Percentiles rank a stretch among this genome's conserved stretches.
Evolutionary conservation across 2,329 filamentous ascomycete genomes (phyloP).

Genomic region (Dryadomyces quercivorus): DNA sequence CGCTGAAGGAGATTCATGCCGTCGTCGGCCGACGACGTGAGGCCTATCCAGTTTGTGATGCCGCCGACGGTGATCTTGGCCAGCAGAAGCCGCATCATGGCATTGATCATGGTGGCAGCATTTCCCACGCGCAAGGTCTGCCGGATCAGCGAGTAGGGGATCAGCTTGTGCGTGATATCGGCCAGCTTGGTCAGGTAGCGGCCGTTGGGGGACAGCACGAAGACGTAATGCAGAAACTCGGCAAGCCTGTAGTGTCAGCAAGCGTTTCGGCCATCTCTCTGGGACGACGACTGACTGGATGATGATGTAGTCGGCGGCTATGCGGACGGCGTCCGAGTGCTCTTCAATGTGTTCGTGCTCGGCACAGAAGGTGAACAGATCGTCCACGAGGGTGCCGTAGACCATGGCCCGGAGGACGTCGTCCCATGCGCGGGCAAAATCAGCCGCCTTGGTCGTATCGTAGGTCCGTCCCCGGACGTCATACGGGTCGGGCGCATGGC

Average conservation of each 20-base stretch:
- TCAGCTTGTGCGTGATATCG: conserved; percentile 55
- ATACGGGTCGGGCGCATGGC: neutral
- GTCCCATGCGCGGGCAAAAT: conserved; percentile 53
- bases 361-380: conserved; percentile 48
- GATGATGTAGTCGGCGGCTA: conserved; percentile 52
- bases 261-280: neutral
- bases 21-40: conserved; percentile 59
- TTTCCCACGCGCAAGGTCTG: conserved; percentile 68
- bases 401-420: conserved; percentile 54
- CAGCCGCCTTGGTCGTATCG: conserved; percentile 44
- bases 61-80: conserved; percentile 66
- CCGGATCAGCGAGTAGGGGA: conserved; percentile 60
- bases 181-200: conserved; percentile 61
- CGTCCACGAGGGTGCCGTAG: conserved; percentile 55
- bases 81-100: conserved; percentile 58
- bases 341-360: conserved; percentile 50
- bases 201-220: conserved; percentile 63
- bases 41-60: conserved; percentile 67
- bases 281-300: conserved; percentile 41
- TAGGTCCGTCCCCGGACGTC: conserved; percentile 25
- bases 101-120: conserved; percentile 70
- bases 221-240: conserved; percentile 60
- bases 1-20: conserved; percentile 70
- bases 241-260: conserved; percentile 40
- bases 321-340: conserved; percentile 49